Percentiles rank a stretch among this genome's conserved stretches.
These are phyloP conservation scores for Endoconidiophora laricicola DNA, from an alignment of 2,329 filamentous ascomycete species.

Conservation along the genomic window DNA sequence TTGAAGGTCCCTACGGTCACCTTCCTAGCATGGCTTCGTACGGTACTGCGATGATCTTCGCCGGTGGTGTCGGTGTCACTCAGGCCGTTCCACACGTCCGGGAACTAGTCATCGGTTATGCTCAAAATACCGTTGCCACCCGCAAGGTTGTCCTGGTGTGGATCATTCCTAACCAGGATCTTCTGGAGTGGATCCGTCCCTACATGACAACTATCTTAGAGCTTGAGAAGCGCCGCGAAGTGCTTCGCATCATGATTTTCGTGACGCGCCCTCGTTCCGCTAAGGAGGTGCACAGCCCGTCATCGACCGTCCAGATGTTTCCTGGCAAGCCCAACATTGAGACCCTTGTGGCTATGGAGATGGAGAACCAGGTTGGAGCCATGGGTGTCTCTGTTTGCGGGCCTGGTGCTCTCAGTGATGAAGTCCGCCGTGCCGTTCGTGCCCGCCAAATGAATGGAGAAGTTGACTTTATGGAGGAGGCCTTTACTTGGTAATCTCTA, in stretches of 20 bases:
- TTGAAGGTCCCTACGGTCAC: conserved; percentile 65
- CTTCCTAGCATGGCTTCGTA: conserved; percentile 57
- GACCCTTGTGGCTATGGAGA: conserved; percentile 54
- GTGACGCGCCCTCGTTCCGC: conserved; percentile 58
- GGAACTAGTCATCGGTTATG: conserved; percentile 52
- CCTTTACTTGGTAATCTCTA: conserved; percentile 41
- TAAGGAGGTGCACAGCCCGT: conserved; percentile 67
- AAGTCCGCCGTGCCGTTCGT: conserved; percentile 52
- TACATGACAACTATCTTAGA: conserved; percentile 70
- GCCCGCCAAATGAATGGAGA: conserved; percentile 45
- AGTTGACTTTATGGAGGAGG: conserved; percentile 67
- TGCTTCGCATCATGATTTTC: conserved; percentile 62
- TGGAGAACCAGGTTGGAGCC: conserved; percentile 56
- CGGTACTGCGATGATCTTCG: conserved; percentile 63
- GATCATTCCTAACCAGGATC: conserved; percentile 64
- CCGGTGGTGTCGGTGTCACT: conserved; percentile 66
- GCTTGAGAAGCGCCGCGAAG: conserved; percentile 57
- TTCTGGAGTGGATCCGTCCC: conserved; percentile 67
- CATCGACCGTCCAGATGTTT: conserved; percentile 69
- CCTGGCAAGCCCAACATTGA: conserved; percentile 61
- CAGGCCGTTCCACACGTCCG: conserved; percentile 63
- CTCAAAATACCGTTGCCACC: conserved; percentile 51
- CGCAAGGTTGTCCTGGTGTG: conserved; percentile 60
- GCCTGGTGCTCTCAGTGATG: conserved; percentile 56
- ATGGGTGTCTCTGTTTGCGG: conserved; percentile 63